phyloP scores from a whole-genome alignment of 1,284 basidiomycete species.

The Microbotryum scabiosae region DNA sequence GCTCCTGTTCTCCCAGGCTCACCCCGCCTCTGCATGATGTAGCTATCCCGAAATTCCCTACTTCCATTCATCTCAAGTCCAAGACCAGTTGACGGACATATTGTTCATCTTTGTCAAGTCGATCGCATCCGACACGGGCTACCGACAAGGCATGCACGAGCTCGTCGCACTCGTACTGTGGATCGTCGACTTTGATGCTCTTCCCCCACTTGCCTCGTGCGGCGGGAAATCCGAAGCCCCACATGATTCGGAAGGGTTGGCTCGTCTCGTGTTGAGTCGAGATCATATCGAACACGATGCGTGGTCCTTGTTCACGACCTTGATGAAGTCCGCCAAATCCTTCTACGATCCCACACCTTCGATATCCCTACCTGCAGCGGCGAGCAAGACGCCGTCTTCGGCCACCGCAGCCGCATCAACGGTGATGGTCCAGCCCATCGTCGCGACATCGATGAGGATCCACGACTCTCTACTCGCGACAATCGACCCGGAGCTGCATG shows the following conservation, averaged over 20 bases:
- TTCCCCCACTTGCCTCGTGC: conserved; percentile 44
- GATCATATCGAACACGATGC: conserved; percentile 71
- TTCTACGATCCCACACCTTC: conserved; percentile 82
- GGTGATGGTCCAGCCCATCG: conserved; percentile 69
- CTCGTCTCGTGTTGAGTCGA: conserved; percentile 49
- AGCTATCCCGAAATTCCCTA: conserved; percentile 86
- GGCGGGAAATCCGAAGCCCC: background rate
- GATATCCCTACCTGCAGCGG: conserved; percentile 29
- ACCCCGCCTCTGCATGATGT: background rate
- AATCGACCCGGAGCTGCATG: conserved; percentile 74
- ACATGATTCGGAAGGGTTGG: conserved; percentile 6
- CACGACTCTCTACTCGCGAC: conserved; percentile 61
- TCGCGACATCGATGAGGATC: conserved; percentile 66
- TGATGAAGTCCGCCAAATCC: conserved; percentile 65
- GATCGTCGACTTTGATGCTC: conserved; percentile 71
- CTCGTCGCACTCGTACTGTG: conserved; percentile 74
- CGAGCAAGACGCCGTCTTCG: conserved; percentile 26
- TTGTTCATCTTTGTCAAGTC: conserved; percentile 68
- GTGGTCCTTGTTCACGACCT: conserved; percentile 63
- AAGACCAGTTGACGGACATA: conserved; percentile 70
- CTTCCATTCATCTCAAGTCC: conserved; percentile 65
- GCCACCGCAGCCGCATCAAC: conserved; percentile 39
- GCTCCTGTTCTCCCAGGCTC: background rate
- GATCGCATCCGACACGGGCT: conserved; percentile 67
- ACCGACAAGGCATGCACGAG: conserved; percentile 95